Percentiles rank a stretch among this genome's conserved stretches.
Conservation (phyloP, 129 eudicot genomes). For the Glebionis coronaria region DNA sequence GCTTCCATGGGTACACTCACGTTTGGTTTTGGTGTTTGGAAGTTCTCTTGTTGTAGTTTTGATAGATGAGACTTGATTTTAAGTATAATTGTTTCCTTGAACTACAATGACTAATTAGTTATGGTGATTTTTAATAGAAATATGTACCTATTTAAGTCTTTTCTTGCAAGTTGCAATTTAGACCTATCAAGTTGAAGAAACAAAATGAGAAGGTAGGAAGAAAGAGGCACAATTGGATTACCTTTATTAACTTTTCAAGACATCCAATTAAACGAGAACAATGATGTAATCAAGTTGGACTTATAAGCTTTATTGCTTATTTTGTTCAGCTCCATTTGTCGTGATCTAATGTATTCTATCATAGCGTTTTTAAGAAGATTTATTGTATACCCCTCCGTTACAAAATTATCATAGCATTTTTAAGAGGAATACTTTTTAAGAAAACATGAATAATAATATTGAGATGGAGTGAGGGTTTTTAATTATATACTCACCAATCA, state of each 20-base stretch:
- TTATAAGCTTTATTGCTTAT: background rate
- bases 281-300: slow-evolving; percentile 7
- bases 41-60: background rate
- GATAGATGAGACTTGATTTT: background rate
- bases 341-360: background rate
- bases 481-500: too few species aligned
- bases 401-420: too few species aligned
- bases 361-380: too few species aligned
- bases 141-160: background rate
- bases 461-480: too few species aligned
- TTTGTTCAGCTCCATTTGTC: background rate
- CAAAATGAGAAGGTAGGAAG: background rate
- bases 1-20: too few species aligned
- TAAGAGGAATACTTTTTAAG: too few species aligned
- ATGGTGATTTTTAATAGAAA: background rate
- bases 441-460: too few species aligned
- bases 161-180: background rate
- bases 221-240: background rate
- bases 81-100: too few species aligned
- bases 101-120: background rate
- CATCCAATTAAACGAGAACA: background rate
- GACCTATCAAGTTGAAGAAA: background rate
- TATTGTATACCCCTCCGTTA: too few species aligned
- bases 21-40: background rate
- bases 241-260: background rate